A percentile compares a stretch with the other conserved stretches of the same genome.
Conservation (phyloP, 306 rosid species). For the Biancaea sappan region DNA sequence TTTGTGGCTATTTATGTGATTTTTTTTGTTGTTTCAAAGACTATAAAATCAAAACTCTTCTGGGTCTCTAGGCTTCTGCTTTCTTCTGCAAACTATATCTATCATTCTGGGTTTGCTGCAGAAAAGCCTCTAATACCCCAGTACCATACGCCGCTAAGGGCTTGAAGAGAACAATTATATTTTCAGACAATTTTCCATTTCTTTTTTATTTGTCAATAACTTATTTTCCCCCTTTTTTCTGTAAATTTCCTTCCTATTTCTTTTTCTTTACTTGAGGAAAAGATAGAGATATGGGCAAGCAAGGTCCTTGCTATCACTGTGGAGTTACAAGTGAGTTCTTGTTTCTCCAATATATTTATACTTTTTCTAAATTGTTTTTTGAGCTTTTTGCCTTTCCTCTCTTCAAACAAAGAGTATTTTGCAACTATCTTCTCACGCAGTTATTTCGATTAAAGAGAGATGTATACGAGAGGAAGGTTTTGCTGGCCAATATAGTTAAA, state of each 20-base stretch:
- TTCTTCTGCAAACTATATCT: conserved; percentile 58
- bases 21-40: conserved; percentile 41
- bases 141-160: conserved; percentile 38
- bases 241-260: conserved; percentile 48
- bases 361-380: conserved; percentile 1
- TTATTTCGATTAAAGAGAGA: conserved; percentile 38
- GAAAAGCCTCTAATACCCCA: conserved; percentile 50
- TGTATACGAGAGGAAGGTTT: conserved; percentile 26
- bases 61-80: conserved; percentile 74
- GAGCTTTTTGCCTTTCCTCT: conserved; percentile 28
- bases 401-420: conserved; percentile 27
- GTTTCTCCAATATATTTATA: conserved; percentile 59
- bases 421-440: conserved; percentile 31
- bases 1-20: conserved; percentile 49
- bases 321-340: conserved; percentile 99
- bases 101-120: conserved; percentile 59
- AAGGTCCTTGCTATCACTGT: conserved; percentile 99
- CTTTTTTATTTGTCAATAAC: conserved; percentile 28
- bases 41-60: conserved; percentile 53
- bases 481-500: conserved; percentile 34
- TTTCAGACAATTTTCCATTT: conserved; percentile 35
- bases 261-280: conserved; percentile 51
- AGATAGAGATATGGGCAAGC: conserved; percentile 87
- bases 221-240: conserved; percentile 16
- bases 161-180: conserved; percentile 43